Evolutionary conservation across 768 basidiomycete species (phyloP), one percentile per base, ranked within the genome.

Genomic region (Termitomyces sp.): DNA sequence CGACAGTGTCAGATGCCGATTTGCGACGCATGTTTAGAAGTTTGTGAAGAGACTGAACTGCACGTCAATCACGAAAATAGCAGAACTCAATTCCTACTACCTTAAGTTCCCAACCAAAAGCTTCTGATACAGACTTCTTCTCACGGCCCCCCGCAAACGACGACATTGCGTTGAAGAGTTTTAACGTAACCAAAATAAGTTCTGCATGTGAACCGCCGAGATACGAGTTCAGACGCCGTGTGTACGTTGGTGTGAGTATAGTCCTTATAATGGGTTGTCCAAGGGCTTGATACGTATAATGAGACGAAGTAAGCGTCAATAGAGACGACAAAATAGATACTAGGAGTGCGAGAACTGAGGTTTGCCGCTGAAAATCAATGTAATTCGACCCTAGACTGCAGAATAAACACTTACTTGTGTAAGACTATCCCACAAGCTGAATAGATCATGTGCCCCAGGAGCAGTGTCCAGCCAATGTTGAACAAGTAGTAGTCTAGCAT

Each of bases 81-180:
- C 26, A 44, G 49, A 0, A 18, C 20, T 30, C 2, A 42, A 43
- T 12, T 7, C 1, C 65, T 71, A 1, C 26, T 53, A 86, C 91
- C 78, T 91, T 93, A 32, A 80, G 77, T 57, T 90, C 89, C 91
- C 91, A 93, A 6, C 83, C 81, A 70, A 93, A 91, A 0, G 76
- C 76, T 54, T 92, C 91, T 27, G 87, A 69, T 2, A 90, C 76
- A 0, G 75, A 65, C 60, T 82, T 87, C 51, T 82, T 78, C 60
- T 92, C 89, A 24, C 79, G 72, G 18, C 89, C 88, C 24, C 87
- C 80, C 2, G 79, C 86, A 66, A 88, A 92, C 0, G 69, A 67
- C 2, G 87, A 85, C 63, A 92, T 77, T 0, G 74, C 71, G 58
- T 83, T 79, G 66, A 84, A 85, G 18, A 92, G 67, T 62, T 85